Evolutionary conservation across 2,329 filamentous ascomycete genomes (phyloP).

Genomic region (Ceratocystis eucalypticola): DNA sequence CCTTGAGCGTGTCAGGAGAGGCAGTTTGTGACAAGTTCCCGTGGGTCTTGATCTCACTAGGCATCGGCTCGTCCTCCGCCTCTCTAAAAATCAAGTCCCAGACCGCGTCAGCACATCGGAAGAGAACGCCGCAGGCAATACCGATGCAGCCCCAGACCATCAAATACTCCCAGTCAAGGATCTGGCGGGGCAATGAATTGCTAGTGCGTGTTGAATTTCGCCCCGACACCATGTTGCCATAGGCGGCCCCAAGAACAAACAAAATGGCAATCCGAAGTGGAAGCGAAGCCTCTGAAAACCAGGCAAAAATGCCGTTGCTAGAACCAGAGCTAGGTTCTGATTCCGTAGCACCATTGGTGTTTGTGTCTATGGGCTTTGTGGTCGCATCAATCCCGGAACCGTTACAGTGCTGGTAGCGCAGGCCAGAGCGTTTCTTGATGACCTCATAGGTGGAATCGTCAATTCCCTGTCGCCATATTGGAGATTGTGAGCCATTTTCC

Average conservation of each 20-base stretch:
- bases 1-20: conserved; percentile 35
- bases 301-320: neutral
- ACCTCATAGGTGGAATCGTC: conserved; percentile 35
- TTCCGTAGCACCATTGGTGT: neutral
- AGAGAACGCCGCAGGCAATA: conserved; percentile 59
- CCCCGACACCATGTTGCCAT: conserved; percentile 14
- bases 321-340: neutral
- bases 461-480: conserved; percentile 33
- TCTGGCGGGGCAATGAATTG: neutral
- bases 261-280: conserved; percentile 48
- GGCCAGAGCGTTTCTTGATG: conserved; percentile 30
- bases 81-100: conserved; percentile 46
- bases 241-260: conserved; percentile 56
- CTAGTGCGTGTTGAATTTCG: conserved; percentile 5
- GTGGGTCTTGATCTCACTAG: conserved; percentile 23
- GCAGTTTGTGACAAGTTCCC: conserved; percentile 18
- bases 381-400: conserved; percentile 6
- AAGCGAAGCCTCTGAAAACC: conserved; percentile 34
- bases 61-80: conserved; percentile 26
- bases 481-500: conserved; percentile 64
- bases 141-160: conserved; percentile 71
- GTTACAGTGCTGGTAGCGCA: conserved; percentile 16
- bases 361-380: neutral
- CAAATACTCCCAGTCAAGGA: conserved; percentile 49
- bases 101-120: conserved; percentile 72